Base-by-base conservation (phyloP, 2,329 filamentous ascomycete species). In the Penicillium brevicompactum region DNA sequence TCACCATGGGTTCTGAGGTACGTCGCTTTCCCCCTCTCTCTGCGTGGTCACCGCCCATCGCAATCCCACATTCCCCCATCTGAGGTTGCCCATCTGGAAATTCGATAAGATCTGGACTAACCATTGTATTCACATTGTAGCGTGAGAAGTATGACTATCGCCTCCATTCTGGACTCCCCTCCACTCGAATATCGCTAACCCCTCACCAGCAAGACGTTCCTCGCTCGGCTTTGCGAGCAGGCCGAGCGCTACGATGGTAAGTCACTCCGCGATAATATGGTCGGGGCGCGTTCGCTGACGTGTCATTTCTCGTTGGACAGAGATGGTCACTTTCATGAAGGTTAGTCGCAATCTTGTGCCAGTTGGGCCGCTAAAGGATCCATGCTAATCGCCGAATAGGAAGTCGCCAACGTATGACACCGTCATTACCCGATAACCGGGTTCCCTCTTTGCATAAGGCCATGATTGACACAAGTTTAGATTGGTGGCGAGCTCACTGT, bases 281-380 rank as follows among this genome's bases (percentile, higher is more conserved):
- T 34, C 38, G 44, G 8, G 32, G 16, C 50, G 37, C 48, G 41
- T 37, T 30, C 48, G 21, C 58, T 65, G 44, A 62, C 45, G 54
- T 64, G 53, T 76, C 49, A 67, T 57, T 56, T 53, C 63, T 62
- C 64, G 47, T 41, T 49, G 62, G 58, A 64, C 56, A 88, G 85
- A 97, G 83, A 97, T 97, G 93, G 93, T 97, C 71, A 92, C 88
- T 76, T 97, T 93, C 84, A 97, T 97, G 94, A 97, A 97, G 84
- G 85, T 87, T 71, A 76, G 83, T 78, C 46, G 51, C 51, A 53
- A 44, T 44, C 59, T 78, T 71, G 64, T 67, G 58, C 51, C 24
- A 48, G 34, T 37, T n/a, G 13, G 34, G 11, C 55, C 47, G 49
- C 34, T 45, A 24, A 46, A 30, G 27, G 49, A 52, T 49, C 41